Base-by-base conservation (phyloP, 208 protist species). In the Trypanosoma theileri region DNA sequence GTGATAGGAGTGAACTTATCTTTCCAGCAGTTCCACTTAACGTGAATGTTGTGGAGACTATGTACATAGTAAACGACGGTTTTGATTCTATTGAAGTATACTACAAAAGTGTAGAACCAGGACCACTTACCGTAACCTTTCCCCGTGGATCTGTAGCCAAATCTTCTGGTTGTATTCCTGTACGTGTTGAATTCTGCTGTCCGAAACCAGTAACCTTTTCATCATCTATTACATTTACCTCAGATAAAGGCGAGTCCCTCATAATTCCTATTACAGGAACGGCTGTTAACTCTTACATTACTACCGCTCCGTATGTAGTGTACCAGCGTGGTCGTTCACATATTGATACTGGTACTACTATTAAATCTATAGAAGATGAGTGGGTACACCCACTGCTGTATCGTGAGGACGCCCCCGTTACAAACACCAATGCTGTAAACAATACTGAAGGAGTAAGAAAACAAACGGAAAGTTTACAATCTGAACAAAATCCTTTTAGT, bases 11-110 rank as follows among this genome's bases (percentile, higher is more conserved):
- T 6, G 80, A 90, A 57, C 73, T 98, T 24, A 66, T 94, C 22
- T 92, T 98, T 44, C 94, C 95, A 8, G 45, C 86, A 17, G 85
- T 96, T 19, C 95, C 97, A 1, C 80, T 98, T 10, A 91, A 88
- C 35, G 67, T 97, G 10, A 59, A 61, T 0, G 76, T 94, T 11
- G 48, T 40, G 51, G 78, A 85, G 17, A 88, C 84, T 17, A 82
- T 98, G 59, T 69, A 79, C 62, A 77, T 98, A 13, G 73, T 80
- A 71, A 98, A 98, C 77, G 86, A 98, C 22, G 96, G 97, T 46
- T 98, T 98, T 79, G 93, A 98, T 13, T 66, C 83, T 41, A 83
- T 98, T 35, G 75, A 91, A 24, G 66, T 98, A 17, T 51, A 71
- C 19, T 96, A 97, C 79, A 57, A 85, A 12, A 95, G 91, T 59